These are phyloP conservation scores for Talaromyces islandicus DNA, from an alignment of 2,329 filamentous ascomycete species.

Conservation along the genomic window DNA sequence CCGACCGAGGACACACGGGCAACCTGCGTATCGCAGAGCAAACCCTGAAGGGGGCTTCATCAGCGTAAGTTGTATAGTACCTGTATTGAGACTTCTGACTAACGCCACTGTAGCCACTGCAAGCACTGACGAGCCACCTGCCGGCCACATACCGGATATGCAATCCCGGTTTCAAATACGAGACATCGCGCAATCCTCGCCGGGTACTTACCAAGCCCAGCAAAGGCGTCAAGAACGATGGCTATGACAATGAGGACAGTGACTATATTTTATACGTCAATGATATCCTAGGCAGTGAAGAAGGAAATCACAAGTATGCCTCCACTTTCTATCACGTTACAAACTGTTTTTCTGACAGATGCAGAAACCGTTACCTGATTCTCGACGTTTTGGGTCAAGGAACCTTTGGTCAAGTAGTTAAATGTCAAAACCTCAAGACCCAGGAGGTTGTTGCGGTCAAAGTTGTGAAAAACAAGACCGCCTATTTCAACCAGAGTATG, in stretches of 20 bases:
- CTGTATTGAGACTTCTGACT: constrained; percentile 6
- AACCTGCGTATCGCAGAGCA: constrained; percentile 85
- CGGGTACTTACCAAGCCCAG: constrained; percentile 96
- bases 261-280: constrained; percentile 99
- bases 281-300: constrained; percentile 94
- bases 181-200: constrained; percentile 92
- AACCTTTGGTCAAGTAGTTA: constrained; percentile 97
- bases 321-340: background rate
- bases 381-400: constrained; percentile 94
- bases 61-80: constrained; percentile 58
- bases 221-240: constrained; percentile 97
- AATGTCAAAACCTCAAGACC: constrained; percentile 97
- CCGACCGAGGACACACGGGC: constrained; percentile 73
- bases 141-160: constrained; percentile 97
- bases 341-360: constrained; percentile 11
- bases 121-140: constrained; percentile 88
- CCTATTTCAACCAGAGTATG: constrained; percentile 99
- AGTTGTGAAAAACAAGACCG: constrained; percentile 97
- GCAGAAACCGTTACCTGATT: constrained; percentile 84
- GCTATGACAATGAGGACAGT: constrained; percentile 97
- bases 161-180: constrained; percentile 97
- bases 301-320: constrained; percentile 86
- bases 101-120: constrained; percentile 63
- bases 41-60: constrained; percentile 98
- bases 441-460: constrained; percentile 98